A percentile compares a stretch with the other conserved stretches of the same genome.
Conservation (phyloP, 2,329 filamentous ascomycete species). For the Alternaria sp. region DNA sequence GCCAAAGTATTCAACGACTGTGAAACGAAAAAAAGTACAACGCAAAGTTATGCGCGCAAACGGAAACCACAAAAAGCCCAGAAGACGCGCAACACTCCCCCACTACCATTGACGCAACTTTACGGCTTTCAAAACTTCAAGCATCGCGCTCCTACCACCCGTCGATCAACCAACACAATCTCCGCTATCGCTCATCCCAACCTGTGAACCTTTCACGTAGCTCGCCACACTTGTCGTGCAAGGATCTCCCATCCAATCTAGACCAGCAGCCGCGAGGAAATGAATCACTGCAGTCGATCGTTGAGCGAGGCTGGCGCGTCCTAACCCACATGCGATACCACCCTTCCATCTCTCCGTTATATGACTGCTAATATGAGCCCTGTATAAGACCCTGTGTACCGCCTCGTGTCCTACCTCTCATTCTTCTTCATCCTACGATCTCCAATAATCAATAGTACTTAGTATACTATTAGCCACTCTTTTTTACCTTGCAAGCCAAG, state of each 20-base stretch:
- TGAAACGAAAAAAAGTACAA: background rate
- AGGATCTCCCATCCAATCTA: conserved; percentile 10
- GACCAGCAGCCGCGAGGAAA: conserved; percentile 8
- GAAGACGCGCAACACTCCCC: conserved; percentile 8
- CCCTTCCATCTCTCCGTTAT: conserved; percentile 12
- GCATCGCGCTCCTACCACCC: conserved; percentile 5
- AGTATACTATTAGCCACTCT: conserved; percentile 41
- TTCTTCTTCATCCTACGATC: conserved; percentile 17
- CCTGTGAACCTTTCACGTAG: conserved; percentile 1
- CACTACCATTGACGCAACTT: background rate
- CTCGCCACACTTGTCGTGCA: conserved; percentile 6
- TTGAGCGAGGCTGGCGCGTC: conserved; percentile 21
- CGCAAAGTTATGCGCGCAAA: background rate
- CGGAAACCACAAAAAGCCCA: background rate
- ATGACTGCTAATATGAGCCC: conserved; percentile 21
- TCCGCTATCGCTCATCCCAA: conserved; percentile 14
- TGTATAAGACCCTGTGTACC: conserved; percentile 26
- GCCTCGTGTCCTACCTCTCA: background rate
- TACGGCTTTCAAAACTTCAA: conserved; percentile 4
- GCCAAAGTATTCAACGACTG: background rate
- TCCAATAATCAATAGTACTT: conserved; percentile 35
- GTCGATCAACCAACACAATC: conserved; percentile 15
- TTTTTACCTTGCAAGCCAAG: conserved; percentile 21
- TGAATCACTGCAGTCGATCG: conserved; percentile 6
- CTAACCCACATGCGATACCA: background rate